Percentiles rank a stretch among this genome's conserved stretches.
These are phyloP conservation scores for Odonthalia washingtoniensis DNA, from an alignment of 31 red algal genomes.

Conservation along the genomic window DNA sequence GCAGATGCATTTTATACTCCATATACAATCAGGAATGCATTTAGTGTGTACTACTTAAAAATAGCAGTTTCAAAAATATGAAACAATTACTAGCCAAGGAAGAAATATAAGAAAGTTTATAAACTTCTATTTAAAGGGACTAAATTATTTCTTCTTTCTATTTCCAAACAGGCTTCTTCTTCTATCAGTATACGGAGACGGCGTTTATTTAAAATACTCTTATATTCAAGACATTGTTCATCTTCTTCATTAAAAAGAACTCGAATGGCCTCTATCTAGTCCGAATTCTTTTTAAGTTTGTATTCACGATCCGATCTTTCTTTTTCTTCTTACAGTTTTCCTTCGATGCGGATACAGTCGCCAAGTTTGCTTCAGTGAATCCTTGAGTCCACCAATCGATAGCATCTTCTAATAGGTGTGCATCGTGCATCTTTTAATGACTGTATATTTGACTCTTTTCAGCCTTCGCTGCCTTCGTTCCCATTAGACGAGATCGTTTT, in stretches of 20 bases:
- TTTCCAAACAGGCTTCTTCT: no score
- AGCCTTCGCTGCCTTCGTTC: no score
- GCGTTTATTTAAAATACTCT: background rate
- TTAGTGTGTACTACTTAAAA: no score
- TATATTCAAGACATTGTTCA: slow-evolving; percentile 15
- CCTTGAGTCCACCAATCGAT: background rate
- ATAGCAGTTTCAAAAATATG: no score
- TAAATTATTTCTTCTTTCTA: background rate
- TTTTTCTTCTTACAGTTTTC: background rate
- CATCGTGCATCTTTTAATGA: background rate
- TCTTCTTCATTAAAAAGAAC: slow-evolving; percentile 8
- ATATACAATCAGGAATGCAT: no score
- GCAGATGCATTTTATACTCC: background rate
- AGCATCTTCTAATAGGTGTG: background rate
- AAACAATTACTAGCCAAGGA: no score
- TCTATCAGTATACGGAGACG: slow-evolving; percentile 13
- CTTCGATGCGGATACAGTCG: slow-evolving; percentile 1
- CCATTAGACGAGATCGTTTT: no score
- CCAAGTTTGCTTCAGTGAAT: background rate
- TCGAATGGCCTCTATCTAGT: slow-evolving; percentile 17
- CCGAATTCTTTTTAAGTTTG: slow-evolving; percentile 1
- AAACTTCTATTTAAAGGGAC: background rate
- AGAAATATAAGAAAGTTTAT: no score
- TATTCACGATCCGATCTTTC: slow-evolving; percentile 26
- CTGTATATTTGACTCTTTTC: background rate